These are phyloP conservation scores for Fomitopsis schrenkii DNA, from an alignment of 1,284 basidiomycete species.

Conservation along the genomic window DNA sequence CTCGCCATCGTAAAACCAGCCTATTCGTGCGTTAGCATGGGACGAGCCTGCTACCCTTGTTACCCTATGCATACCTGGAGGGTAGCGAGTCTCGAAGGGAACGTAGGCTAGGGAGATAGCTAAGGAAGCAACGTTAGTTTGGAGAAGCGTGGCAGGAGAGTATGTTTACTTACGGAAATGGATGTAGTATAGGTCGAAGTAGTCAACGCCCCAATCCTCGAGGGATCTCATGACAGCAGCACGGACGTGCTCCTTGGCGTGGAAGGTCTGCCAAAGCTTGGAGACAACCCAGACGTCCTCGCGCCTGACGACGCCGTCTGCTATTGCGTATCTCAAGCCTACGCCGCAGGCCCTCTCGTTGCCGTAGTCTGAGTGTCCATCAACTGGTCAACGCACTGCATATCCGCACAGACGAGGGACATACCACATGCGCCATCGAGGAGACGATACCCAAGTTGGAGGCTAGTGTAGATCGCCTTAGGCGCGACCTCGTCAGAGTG, in stretches of 20 bases:
- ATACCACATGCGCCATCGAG: constrained; percentile 33
- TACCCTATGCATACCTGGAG: constrained; percentile 6
- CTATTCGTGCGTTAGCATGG: neutral
- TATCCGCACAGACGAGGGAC: neutral
- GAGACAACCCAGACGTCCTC: constrained; percentile 33
- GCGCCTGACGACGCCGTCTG: constrained; percentile 35
- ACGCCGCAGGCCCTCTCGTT: constrained; percentile 37
- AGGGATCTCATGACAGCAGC: constrained; percentile 20
- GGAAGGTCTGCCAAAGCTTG: constrained; percentile 27
- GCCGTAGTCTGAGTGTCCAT: constrained; percentile 26
- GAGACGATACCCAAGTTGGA: constrained; percentile 32
- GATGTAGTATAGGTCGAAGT: constrained; percentile 23
- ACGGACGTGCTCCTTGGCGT: constrained; percentile 19
- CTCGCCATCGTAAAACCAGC: constrained; percentile 22
- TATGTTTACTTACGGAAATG: constrained; percentile 21
- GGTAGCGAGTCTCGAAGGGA: constrained; percentile 18
- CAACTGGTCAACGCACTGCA: neutral
- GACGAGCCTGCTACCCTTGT: neutral
- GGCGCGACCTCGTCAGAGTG: constrained; percentile 19
- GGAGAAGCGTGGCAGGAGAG: too few species aligned
- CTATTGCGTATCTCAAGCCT: constrained; percentile 34
- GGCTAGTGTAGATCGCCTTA: constrained; percentile 35
- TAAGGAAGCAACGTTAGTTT: neutral
- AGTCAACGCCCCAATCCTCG: constrained; percentile 23
- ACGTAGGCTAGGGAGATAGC: constrained; percentile 23